Evolutionary conservation across 2,329 filamentous ascomycete species (phyloP).

Genomic region (Beauveria bassiana): DNA sequence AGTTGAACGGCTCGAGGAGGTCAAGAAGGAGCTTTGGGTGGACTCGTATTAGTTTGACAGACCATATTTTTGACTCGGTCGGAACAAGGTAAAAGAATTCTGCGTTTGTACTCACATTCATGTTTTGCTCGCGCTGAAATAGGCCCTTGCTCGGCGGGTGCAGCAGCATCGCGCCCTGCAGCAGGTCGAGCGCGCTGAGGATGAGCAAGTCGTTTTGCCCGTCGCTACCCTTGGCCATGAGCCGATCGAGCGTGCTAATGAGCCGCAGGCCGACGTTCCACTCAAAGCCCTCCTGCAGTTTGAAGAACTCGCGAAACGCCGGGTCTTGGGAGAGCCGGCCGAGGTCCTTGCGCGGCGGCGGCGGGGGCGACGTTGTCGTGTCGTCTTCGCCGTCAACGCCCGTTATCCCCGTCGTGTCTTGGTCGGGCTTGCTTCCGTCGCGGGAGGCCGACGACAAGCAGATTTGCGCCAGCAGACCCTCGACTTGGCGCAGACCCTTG

Average conservation of each 20-base stretch:
- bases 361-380: slow-evolving; percentile 19
- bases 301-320: slow-evolving; percentile 92
- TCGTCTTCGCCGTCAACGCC: slow-evolving; percentile 18
- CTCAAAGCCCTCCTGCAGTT: slow-evolving; percentile 92
- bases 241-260: slow-evolving; percentile 74
- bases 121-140: slow-evolving; percentile 83
- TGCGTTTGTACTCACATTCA: slow-evolving; percentile 59
- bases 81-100: neutral
- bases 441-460: slow-evolving; percentile 51
- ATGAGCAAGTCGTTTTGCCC: slow-evolving; percentile 85
- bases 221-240: slow-evolving; percentile 74
- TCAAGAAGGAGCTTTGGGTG: slow-evolving; percentile 67
- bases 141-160: slow-evolving; percentile 84
- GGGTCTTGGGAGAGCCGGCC: slow-evolving; percentile 69
- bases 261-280: slow-evolving; percentile 91
- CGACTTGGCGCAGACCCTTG: slow-evolving; percentile 89
- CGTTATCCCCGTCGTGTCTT: slow-evolving; percentile 9
- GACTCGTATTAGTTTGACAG: neutral
- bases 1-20: slow-evolving; percentile 86
- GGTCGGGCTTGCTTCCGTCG: neutral
- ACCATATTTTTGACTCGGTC: neutral
- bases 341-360: slow-evolving; percentile 51
- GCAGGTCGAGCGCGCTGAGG: slow-evolving; percentile 76
- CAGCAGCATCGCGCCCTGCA: slow-evolving; percentile 80
- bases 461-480: slow-evolving; percentile 88